Base-by-base conservation (phyloP, 2,329 filamentous ascomycete genomes). In the Aquanectria penicillioides region DNA sequence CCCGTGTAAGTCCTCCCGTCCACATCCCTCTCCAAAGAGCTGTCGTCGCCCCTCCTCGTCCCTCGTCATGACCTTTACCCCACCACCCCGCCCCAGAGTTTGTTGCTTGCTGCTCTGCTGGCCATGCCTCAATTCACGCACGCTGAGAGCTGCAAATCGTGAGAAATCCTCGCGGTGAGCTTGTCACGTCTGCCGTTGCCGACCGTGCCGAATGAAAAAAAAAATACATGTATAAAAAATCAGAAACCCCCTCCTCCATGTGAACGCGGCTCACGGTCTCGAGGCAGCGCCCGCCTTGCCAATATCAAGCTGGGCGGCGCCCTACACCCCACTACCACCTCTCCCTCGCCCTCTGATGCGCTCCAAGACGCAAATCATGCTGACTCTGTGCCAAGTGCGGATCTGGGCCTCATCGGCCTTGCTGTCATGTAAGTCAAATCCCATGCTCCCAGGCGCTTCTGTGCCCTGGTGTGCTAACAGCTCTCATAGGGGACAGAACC, bases 401-500 rank as follows among this genome's bases (percentile, higher is more conserved):
- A 95, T 88, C 89, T 95, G 81, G 92, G 92, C 85, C 90, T 95
- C 76, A 94, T 95, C 78, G 92, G 92, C 87, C 86, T 95, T 83
- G 92, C 92, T 83, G 92, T 95, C 81, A 95, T 95, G 90, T 86
- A 82, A 80, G 83, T 85, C 53, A 29, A 38, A 34, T 41, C 47
- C 44, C 34, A n/a, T n/a, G n/a, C 12, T 22, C 29, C 43, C 49
- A 56, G 43, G 29, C n/a, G 62, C 61, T 67, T 69, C 64, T 40
- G 25, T 29, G 17, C 47, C 44, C 34, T n/a, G 26, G 34, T 40
- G 34, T 60, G 48, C 64, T 69, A 22, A 68, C 61, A 41, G 12
- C 50, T 52, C 55, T 47, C 12, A 31, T 64, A 86, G 84, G 87
- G 87, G 85, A 78, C 90, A 94, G 85, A 95, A 94, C 84, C 83